These are phyloP conservation scores for Aspergillus kassunensis DNA, from an alignment of 495 filamentous ascomycete species.

Conservation along the genomic window DNA sequence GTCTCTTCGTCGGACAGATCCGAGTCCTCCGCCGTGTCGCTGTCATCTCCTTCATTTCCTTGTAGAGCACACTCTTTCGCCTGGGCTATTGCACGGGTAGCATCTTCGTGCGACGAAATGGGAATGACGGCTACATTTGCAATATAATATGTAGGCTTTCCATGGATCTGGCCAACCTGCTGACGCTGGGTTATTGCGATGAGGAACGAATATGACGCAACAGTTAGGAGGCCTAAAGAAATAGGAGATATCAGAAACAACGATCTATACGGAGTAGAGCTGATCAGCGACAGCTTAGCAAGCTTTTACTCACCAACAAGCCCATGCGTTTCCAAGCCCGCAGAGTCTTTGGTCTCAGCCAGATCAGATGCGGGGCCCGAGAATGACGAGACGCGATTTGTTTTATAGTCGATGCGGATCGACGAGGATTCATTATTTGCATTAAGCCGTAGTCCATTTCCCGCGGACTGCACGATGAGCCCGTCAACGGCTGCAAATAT, in stretches of 20 bases:
- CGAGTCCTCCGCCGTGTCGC: constrained; percentile 32
- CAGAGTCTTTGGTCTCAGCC: constrained; percentile 27
- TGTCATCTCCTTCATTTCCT: constrained; percentile 21
- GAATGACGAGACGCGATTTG: constrained; percentile 50
- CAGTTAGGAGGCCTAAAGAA: constrained; percentile 61
- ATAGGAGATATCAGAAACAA: neutral
- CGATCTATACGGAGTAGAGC: neutral
- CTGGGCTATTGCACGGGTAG: constrained; percentile 61
- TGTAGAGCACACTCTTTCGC: constrained; percentile 49
- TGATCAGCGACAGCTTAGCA: neutral
- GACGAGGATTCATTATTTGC: constrained; percentile 39
- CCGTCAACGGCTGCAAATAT: constrained; percentile 84
- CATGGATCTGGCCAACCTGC: constrained; percentile 82
- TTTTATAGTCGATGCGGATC: constrained; percentile 72
- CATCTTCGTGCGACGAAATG: constrained; percentile 69
- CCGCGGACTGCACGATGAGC: constrained; percentile 71
- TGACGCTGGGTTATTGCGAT: constrained; percentile 77
- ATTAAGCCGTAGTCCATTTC: constrained; percentile 42
- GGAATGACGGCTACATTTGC: constrained; percentile 86
- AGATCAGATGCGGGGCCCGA: constrained; percentile 34
- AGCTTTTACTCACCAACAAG: constrained; percentile 64
- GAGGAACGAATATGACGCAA: constrained; percentile 73
- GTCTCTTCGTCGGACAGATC: constrained; percentile 34
- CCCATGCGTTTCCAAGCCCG: constrained; percentile 70
- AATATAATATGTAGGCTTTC: constrained; percentile 77